Evolutionary conservation across 2,329 filamentous ascomycete species (phyloP).

Genomic region (Monilinia vaccinii-corymbosi): DNA sequence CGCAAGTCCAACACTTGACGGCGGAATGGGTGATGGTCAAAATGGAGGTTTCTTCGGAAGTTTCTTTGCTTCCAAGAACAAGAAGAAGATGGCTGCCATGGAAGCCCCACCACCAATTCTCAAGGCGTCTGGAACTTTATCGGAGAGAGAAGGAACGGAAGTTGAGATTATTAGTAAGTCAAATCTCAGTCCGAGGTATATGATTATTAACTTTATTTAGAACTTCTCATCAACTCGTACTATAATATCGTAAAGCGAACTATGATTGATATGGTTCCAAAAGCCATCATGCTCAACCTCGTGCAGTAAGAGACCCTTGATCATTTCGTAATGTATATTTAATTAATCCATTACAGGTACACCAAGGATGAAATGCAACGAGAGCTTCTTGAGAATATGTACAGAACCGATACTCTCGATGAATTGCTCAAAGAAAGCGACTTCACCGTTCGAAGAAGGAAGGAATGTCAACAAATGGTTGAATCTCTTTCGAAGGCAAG

Average conservation of each 20-base stretch:
- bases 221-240: conserved; percentile 92
- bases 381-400: conserved; percentile 96
- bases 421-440: conserved; percentile 96
- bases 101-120: conserved; percentile 85
- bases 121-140: conserved; percentile 88
- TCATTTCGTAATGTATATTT: not conserved
- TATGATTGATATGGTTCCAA: conserved; percentile 99
- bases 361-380: conserved; percentile 99
- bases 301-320: conserved; percentile 62
- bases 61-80: conserved; percentile 99
- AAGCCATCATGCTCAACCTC: conserved; percentile 96
- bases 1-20: conserved; percentile 60
- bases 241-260: conserved; percentile 97
- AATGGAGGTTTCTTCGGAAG: conserved; percentile 91
- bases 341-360: conserved; percentile 44
- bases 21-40: conserved; percentile 39
- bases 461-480: conserved; percentile 99
- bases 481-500: conserved; percentile 82
- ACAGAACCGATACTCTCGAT: conserved; percentile 81
- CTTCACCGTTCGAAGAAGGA: conserved; percentile 87
- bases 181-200: not conserved
- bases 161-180: conserved; percentile 94
- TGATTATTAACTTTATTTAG: conserved; percentile 36
- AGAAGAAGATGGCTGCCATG: conserved; percentile 99
- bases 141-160: conserved; percentile 88